Conservation (phyloP, 2,329 filamentous ascomycete genomes). For the Chaetomium olivaceum region DNA sequence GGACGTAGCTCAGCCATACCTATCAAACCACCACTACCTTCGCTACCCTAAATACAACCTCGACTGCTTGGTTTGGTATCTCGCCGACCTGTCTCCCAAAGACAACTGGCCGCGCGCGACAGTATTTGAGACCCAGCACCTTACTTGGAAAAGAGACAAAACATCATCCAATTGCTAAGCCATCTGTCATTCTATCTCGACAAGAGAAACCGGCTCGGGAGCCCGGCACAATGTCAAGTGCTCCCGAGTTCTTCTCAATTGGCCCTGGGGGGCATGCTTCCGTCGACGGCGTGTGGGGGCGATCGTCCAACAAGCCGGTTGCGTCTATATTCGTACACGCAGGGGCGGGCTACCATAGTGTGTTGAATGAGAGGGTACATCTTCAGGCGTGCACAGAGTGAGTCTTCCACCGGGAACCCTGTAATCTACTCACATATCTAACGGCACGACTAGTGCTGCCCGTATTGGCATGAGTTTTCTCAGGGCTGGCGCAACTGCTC, state of each 20-base stretch:
- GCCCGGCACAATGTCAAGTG: conserved; percentile 14
- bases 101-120: not conserved
- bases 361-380: conserved; percentile 80
- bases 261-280: conserved; percentile 26
- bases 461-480: conserved; percentile 79
- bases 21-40: not conserved
- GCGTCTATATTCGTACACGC: conserved; percentile 90
- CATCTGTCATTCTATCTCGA: not conserved
- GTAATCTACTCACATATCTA: not conserved
- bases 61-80: not conserved
- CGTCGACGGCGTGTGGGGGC: conserved; percentile 28
- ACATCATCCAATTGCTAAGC: not conserved
- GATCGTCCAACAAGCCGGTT: conserved; percentile 22
- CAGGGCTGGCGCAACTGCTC: conserved; percentile 72
- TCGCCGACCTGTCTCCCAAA: not conserved
- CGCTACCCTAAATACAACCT: not conserved
- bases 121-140: not conserved
- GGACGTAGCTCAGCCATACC: not conserved
- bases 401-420: conserved; percentile 40
- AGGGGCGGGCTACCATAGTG: conserved; percentile 90
- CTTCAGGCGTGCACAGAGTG: conserved; percentile 86
- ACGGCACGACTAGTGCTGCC: conserved; percentile 66
- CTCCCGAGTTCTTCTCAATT: conserved; percentile 8
- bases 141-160: not conserved
- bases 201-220: not conserved